These are phyloP conservation scores for Phytophthora crassamura DNA, from an alignment of 352 stramenopile genomes.

Conservation along the genomic window DNA sequence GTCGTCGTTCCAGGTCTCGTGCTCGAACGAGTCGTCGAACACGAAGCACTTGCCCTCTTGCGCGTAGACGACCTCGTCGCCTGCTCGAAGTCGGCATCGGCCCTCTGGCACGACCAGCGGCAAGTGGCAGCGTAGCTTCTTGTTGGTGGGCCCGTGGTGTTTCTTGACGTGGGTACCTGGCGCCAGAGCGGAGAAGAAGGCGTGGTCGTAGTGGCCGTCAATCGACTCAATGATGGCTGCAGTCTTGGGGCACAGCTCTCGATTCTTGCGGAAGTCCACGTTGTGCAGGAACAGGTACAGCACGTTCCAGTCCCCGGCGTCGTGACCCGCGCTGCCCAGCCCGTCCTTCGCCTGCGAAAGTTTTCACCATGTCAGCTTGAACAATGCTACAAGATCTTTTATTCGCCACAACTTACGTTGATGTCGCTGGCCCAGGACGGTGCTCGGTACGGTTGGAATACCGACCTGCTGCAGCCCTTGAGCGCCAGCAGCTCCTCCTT, in stretches of 20 bases:
- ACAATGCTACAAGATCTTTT: too few relatives aligned
- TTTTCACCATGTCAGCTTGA: background rate
- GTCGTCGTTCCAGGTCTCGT: slow-evolving; percentile 98
- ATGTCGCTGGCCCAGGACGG: slow-evolving; percentile 74
- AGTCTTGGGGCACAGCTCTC: slow-evolving; percentile 70
- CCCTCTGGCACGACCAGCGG: slow-evolving; percentile 81
- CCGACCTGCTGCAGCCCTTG: slow-evolving; percentile 35
- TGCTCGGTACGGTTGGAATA: slow-evolving; percentile 83
- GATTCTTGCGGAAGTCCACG: slow-evolving; percentile 79
- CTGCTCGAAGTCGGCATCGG: slow-evolving; percentile 73
- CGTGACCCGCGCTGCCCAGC: slow-evolving; percentile 75
- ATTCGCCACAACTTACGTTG: slow-evolving; percentile 28
- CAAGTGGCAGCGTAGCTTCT: slow-evolving; percentile 91
- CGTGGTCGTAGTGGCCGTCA: slow-evolving; percentile 74
- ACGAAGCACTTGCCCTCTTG: slow-evolving; percentile 94
- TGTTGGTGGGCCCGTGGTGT: slow-evolving; percentile 92
- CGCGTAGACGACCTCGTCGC: slow-evolving; percentile 69
- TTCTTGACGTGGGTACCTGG: slow-evolving; percentile 80
- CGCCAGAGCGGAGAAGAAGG: slow-evolving; percentile 89
- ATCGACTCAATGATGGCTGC: slow-evolving; percentile 66
- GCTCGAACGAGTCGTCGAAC: slow-evolving; percentile 99
- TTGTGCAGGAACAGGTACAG: slow-evolving; percentile 91
- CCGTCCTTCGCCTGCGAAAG: slow-evolving; percentile 61
- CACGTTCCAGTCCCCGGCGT: slow-evolving; percentile 89
- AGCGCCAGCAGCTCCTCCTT: slow-evolving; percentile 69